Evolutionary conservation across 2,329 filamentous ascomycete species (phyloP).

Genomic region (Clonostachys solani): DNA sequence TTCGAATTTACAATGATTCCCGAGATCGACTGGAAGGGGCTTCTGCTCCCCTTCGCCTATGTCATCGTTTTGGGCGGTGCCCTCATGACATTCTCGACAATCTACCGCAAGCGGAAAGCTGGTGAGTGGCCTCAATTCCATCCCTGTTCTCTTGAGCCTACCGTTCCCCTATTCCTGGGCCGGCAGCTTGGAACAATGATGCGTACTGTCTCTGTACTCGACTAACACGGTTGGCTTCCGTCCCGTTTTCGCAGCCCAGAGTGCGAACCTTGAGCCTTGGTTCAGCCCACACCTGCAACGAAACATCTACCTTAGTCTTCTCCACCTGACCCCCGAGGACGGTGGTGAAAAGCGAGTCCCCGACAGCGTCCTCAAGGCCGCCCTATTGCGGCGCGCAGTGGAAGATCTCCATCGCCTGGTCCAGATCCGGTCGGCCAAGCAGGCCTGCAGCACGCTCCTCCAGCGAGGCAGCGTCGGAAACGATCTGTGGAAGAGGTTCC

Average conservation of each 20-base stretch:
- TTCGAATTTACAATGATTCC: neutral
- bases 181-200: neutral
- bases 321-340: conserved; percentile 67
- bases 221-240: conserved; percentile 5
- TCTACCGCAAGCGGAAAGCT: conserved; percentile 91
- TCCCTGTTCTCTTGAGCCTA: neutral
- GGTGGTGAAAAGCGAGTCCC: conserved; percentile 68
- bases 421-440: conserved; percentile 82
- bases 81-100: conserved; percentile 83
- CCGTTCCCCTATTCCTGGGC: too few relatives aligned
- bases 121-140: conserved; percentile 41
- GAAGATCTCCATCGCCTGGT: conserved; percentile 93
- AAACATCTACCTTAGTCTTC: conserved; percentile 89
- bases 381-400: conserved; percentile 80
- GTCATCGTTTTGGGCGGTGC: conserved; percentile 82
- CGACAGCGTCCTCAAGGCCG: conserved; percentile 81
- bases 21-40: conserved; percentile 73
- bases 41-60: conserved; percentile 85
- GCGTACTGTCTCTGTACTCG: neutral
- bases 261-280: conserved; percentile 87
- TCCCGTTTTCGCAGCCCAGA: conserved; percentile 51
- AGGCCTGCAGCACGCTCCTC: conserved; percentile 76
- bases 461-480: conserved; percentile 93
- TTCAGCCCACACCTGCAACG: conserved; percentile 87
- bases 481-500: conserved; percentile 90